Conservation (phyloP, 2,329 filamentous ascomycete genomes). For the Lasiodiplodia sp. region DNA sequence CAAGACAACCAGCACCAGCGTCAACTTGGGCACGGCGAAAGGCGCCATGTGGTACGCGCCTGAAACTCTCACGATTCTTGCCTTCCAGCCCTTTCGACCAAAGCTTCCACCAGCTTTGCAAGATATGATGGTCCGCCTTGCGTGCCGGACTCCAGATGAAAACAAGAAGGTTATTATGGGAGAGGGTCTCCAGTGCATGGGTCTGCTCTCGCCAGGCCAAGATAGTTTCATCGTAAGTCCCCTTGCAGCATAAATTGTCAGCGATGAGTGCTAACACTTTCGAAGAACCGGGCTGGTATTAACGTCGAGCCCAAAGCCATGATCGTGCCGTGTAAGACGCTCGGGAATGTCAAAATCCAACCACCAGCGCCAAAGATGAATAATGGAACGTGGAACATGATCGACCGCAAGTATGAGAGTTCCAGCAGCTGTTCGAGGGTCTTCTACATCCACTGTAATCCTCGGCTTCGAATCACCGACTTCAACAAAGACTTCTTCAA, state of each 20-base stretch:
- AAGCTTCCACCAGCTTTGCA: background rate
- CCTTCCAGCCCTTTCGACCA: background rate
- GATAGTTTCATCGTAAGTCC: background rate
- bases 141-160: background rate
- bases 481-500: too few species aligned
- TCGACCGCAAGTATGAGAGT: too few species aligned
- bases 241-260: too few species aligned
- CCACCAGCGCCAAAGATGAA: too few species aligned
- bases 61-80: background rate
- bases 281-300: accelerated
- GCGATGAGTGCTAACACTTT: too few species aligned
- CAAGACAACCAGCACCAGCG: accelerated
- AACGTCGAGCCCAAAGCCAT: too few species aligned
- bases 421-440: too few species aligned
- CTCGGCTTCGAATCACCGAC: too few species aligned
- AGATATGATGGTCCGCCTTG: background rate
- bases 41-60: background rate
- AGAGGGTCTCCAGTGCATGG: background rate
- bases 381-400: too few species aligned
- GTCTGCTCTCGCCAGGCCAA: background rate
- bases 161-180: background rate
- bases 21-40: background rate
- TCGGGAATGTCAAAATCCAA: too few species aligned
- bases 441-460: too few species aligned
- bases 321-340: too few species aligned